phyloP scores from a whole-genome alignment of 2,329 filamentous ascomycete species.

The Cladosporium cucumerinum region DNA sequence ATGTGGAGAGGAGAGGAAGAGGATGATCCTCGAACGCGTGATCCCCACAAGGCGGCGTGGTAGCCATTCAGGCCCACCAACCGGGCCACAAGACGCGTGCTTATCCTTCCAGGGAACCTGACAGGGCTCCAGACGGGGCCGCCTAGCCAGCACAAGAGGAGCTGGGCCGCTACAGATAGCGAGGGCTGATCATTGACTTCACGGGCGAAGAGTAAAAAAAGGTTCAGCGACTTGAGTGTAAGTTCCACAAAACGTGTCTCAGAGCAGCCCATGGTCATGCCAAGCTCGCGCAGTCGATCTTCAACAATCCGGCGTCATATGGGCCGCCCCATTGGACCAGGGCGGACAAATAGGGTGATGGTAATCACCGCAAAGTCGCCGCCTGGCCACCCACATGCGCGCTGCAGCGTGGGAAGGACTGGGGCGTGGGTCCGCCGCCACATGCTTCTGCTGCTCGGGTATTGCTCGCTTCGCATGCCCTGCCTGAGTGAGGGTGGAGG shows the following conservation, averaged over 20 bases:
- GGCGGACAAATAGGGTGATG: not conserved
- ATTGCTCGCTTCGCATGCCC: constrained; percentile 1
- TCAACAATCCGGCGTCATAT: not conserved
- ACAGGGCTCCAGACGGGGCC: not conserved
- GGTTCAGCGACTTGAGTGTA: not conserved
- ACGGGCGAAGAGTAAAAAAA: not conserved
- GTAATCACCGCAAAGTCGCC: constrained; percentile 3
- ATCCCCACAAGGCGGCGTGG: constrained; percentile 7
- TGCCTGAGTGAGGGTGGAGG: not conserved
- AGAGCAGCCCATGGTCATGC: not conserved
- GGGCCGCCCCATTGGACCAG: not conserved
- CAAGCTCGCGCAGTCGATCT: not conserved
- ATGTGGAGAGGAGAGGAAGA: not conserved
- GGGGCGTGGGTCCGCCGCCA: not conserved
- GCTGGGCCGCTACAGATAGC: not conserved
- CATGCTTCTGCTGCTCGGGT: not conserved
- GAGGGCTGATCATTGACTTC: constrained; percentile 3
- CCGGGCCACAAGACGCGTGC: constrained; percentile 7
- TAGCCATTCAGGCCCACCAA: not conserved
- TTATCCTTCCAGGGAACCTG: not conserved
- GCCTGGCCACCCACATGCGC: not conserved
- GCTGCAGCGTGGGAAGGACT: constrained; percentile 4
- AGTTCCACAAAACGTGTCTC: not conserved
- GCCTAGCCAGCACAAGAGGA: not conserved
- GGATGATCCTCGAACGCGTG: constrained; percentile 6